Conservation (phyloP, 306 rosid species). For the Inga laurina region DNA sequence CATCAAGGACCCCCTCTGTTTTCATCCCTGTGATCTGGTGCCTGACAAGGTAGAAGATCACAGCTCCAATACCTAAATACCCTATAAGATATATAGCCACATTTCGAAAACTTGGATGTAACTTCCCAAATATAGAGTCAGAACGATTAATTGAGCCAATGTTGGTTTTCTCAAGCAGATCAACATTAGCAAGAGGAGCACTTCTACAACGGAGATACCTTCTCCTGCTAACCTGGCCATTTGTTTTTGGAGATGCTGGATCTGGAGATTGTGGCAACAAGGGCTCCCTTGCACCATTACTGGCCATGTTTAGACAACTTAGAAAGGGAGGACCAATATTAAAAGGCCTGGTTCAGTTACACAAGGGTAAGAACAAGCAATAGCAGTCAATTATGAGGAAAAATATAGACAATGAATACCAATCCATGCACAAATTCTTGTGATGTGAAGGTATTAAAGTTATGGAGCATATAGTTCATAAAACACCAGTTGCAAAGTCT, state of each 20-base stretch:
- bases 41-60: conserved; percentile 45
- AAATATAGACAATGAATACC: neutral
- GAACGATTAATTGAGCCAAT: conserved; percentile 10
- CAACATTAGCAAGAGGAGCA: conserved; percentile 47
- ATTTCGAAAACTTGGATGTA: conserved; percentile 41
- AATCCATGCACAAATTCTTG: neutral
- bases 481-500: neutral
- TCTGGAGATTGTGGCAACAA: conserved; percentile 34
- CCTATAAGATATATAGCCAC: conserved; percentile 33
- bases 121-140: conserved; percentile 33
- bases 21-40: conserved; percentile 47
- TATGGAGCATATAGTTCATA: neutral
- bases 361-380: conserved; percentile 16
- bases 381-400: conserved; percentile 18
- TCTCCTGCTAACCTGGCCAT: conserved; percentile 36
- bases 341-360: conserved; percentile 35
- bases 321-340: conserved; percentile 23
- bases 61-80: conserved; percentile 46
- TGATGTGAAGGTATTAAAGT: neutral
- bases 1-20: conserved; percentile 46
- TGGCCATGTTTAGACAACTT: conserved; percentile 48
- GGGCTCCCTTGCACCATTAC: conserved; percentile 42
- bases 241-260: conserved; percentile 30
- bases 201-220: conserved; percentile 50
- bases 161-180: conserved; percentile 10